phyloP scores from a whole-genome alignment of 768 basidiomycete genomes.

The Kondoa malvinella region DNA sequence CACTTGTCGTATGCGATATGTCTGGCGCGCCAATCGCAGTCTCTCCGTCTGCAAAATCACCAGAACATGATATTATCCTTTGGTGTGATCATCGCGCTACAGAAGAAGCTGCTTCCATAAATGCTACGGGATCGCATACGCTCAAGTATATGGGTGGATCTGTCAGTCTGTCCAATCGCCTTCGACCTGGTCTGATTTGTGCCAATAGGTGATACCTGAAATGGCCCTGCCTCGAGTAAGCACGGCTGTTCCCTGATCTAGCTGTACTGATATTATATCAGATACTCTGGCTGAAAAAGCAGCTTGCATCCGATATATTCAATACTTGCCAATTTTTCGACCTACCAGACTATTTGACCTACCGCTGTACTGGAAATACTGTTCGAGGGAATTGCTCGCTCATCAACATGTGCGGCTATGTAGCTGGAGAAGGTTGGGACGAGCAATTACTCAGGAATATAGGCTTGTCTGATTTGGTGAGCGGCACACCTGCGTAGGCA shows the following conservation, averaged over 20 bases:
- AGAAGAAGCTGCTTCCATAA: conserved; percentile 78
- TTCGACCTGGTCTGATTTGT: conserved; percentile 35
- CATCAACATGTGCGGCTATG: conserved; percentile 87
- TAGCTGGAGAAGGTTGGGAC: conserved; percentile 75
- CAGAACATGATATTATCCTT: conserved; percentile 67
- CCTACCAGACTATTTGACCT: conserved; percentile 45
- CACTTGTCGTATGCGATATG: conserved; percentile 68
- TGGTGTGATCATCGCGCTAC: conserved; percentile 97
- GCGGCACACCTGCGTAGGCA: no score
- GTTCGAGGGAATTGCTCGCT: conserved; percentile 79
- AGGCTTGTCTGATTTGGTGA: conserved; percentile 52
- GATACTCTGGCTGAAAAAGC: conserved; percentile 82
- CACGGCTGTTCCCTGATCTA: neutral
- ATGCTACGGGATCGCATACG: conserved; percentile 61
- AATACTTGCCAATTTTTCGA: conserved; percentile 34
- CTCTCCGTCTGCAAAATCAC: conserved; percentile 39
- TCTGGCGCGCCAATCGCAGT: conserved; percentile 58
- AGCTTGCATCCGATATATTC: conserved; percentile 60
- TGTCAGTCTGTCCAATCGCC: conserved; percentile 50
- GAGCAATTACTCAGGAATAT: conserved; percentile 69
- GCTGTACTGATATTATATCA: neutral
- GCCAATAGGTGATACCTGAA: conserved; percentile 97
- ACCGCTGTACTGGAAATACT: conserved; percentile 59
- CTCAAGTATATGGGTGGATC: conserved; percentile 88
- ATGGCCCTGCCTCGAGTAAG: conserved; percentile 31